Evolutionary conservation across 192 early-diverging fungal genomes (phyloP), one percentile per base, ranked within the genome.

Genomic region (Backusella sp.): DNA sequence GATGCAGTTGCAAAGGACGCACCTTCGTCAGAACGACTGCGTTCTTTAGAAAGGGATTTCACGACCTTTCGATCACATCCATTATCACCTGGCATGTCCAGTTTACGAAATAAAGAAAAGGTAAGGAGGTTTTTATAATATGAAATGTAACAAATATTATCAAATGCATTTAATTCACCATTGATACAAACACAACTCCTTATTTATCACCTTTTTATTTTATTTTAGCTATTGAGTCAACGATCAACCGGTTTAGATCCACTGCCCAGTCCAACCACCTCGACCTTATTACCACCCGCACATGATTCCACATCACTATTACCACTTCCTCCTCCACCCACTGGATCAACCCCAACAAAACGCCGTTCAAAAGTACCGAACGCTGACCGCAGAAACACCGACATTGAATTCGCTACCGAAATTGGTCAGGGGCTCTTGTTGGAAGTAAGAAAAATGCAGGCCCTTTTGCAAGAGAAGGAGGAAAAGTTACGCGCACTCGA

Each of bases 381-480:
- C 39, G 74, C 68, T 28, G 76, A 82, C 59, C 42, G 78, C 17
- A 52, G 73, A 32, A 79, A 86, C 42, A 80, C 68, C 49, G 85
- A 86, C 74, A 84, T 86, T 59, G 83, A 84, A 72, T 82, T 86
- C 68, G 85, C 85, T 23, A 80, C 83, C 19, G 83, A 84, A 72
- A 86, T 86, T 46, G 85, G 85, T 21, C 83, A 86, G 53, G 79
- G 80, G 26, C 56, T 86, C 21, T 72, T 86, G 26, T 21, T 77
- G 15, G 85, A 86, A 71, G 76, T 86, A n/a, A 74, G 78, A 52
- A 83, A 83, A 67, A 73, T 86, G 76, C 85, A 86, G 70, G 77
- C 78, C 4, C 37, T 82, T 15, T 53, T 86, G 42, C 83, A 82
- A 68, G 83, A 84, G 52, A 84, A 82, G 67, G 85, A 86, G 42